A percentile compares a stretch with the other conserved stretches of the same genome.
Conservation (phyloP, 108 stramenopile genomes). For the Chaetoceros muelleri region DNA sequence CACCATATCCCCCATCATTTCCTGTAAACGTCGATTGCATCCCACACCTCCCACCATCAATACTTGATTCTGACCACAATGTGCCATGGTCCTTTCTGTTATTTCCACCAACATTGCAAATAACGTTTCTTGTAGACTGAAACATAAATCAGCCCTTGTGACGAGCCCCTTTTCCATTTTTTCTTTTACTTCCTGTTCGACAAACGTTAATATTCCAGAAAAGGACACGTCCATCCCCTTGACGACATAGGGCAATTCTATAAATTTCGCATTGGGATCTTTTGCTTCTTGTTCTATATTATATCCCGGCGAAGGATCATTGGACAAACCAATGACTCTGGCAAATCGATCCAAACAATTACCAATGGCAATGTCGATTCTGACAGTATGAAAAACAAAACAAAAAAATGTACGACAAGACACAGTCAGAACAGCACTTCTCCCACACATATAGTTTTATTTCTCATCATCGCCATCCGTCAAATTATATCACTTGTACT, state of each 20-base stretch:
- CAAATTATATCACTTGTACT: neutral
- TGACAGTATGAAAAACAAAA: neutral
- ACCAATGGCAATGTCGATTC: constrained; percentile 98
- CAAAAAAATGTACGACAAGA: too few relatives aligned
- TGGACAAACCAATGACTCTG: constrained; percentile 82
- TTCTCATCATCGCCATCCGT: neutral
- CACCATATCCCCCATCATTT: constrained; percentile 96
- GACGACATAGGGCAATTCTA: constrained; percentile 93
- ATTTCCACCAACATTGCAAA: constrained; percentile 99
- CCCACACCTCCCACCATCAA: constrained; percentile 99
- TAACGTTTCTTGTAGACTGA: constrained; percentile 94
- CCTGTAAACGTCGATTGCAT: constrained; percentile 94
- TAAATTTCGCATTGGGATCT: constrained; percentile 38
- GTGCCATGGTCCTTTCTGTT: constrained; percentile 99
- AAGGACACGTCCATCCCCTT: constrained; percentile 99
- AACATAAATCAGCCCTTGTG: constrained; percentile 89
- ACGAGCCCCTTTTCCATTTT: constrained; percentile 32
- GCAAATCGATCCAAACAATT: constrained; percentile 99
- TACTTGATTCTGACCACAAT: constrained; percentile 81
- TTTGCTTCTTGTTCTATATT: constrained; percentile 97
- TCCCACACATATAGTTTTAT: neutral
- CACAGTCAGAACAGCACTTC: too few relatives aligned
- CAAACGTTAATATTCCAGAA: constrained; percentile 46
- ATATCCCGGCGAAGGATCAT: constrained; percentile 97
- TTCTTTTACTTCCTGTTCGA: constrained; percentile 41